These are phyloP conservation scores for Pyronema domesticum DNA, from an alignment of 495 filamentous ascomycete genomes.

Conservation along the genomic window DNA sequence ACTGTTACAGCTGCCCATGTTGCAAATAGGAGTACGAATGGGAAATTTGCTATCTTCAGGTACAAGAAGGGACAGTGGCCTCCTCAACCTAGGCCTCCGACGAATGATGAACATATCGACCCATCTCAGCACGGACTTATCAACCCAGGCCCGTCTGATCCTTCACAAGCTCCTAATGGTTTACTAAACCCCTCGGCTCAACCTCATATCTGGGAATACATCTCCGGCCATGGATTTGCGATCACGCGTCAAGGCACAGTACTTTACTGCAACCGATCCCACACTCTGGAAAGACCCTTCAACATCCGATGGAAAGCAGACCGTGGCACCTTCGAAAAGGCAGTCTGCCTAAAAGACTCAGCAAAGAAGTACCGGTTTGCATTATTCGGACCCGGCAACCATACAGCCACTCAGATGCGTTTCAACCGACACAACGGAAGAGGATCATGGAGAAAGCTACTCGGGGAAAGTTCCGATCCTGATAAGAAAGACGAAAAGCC, in stretches of 20 bases:
- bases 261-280: neutral
- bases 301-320: neutral
- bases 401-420: neutral
- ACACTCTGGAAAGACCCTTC: neutral
- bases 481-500: neutral
- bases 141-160: no score
- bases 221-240: neutral
- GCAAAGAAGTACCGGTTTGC: neutral
- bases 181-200: neutral
- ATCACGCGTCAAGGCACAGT: neutral
- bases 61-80: constrained; percentile 29
- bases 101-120: neutral
- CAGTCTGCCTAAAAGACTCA: neutral
- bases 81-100: neutral
- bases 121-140: neutral
- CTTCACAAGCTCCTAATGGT: neutral
- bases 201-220: neutral
- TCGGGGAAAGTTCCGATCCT: neutral
- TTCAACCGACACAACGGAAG: neutral
- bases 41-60: constrained; percentile 52
- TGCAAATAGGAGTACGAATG: constrained; percentile 47
- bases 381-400: neutral
- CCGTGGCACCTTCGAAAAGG: neutral
- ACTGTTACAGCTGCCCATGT: constrained; percentile 16
- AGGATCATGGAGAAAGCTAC: neutral